These are phyloP conservation scores for Penicillium olsonii DNA, from an alignment of 2,329 filamentous ascomycete genomes.

Conservation along the genomic window DNA sequence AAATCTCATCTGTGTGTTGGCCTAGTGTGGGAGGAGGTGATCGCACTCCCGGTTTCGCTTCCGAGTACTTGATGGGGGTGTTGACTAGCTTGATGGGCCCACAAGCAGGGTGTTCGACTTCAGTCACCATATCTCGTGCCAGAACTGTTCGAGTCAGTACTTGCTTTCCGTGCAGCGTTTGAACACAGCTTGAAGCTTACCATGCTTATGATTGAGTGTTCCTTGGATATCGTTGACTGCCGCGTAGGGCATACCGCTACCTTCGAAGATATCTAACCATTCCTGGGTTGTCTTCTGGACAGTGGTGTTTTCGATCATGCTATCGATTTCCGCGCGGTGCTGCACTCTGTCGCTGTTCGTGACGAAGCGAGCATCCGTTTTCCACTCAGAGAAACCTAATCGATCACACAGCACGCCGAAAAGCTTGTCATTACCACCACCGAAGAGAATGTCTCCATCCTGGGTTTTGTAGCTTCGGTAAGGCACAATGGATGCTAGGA, in stretches of 20 bases:
- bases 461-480: slow-evolving; percentile 77
- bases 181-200: slow-evolving; percentile 44
- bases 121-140: slow-evolving; percentile 85
- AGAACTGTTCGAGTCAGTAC: slow-evolving; percentile 46
- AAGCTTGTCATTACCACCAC: slow-evolving; percentile 64
- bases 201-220: slow-evolving; percentile 82
- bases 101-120: slow-evolving; percentile 79
- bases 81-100: slow-evolving; percentile 89
- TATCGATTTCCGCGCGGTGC: slow-evolving; percentile 75
- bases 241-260: slow-evolving; percentile 90
- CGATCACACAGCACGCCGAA: slow-evolving; percentile 62
- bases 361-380: slow-evolving; percentile 56
- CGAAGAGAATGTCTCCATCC: slow-evolving; percentile 64
- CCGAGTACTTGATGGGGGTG: slow-evolving; percentile 91
- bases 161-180: background rate
- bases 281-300: slow-evolving; percentile 77
- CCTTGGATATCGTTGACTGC: slow-evolving; percentile 90
- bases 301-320: slow-evolving; percentile 74
- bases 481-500: slow-evolving; percentile 86
- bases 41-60: slow-evolving; percentile 73
- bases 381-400: slow-evolving; percentile 61
- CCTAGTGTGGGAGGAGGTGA: slow-evolving; percentile 81
- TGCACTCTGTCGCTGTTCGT: slow-evolving; percentile 62
- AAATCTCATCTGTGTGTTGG: slow-evolving; percentile 79
- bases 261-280: slow-evolving; percentile 84